Evolutionary conservation across 1,284 basidiomycete genomes (phyloP).

Genomic region (Ceraceosorus guamensis): DNA sequence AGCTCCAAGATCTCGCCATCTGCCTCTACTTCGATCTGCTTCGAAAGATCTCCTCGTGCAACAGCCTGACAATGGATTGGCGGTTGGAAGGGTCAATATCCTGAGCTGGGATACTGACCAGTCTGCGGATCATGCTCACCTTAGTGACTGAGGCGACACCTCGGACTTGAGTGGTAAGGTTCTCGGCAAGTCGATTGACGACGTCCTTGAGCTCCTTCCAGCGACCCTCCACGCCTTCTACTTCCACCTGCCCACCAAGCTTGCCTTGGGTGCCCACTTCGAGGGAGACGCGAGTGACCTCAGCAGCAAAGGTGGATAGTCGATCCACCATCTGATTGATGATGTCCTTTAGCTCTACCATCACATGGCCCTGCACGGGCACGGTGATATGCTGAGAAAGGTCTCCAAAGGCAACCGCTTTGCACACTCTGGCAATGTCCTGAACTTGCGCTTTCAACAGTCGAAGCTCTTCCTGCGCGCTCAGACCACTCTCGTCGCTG

Average conservation of each 20-base stretch:
- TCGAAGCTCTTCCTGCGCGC: slow-evolving; percentile 68
- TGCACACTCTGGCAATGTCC: slow-evolving; percentile 85
- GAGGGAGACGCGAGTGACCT: slow-evolving; percentile 86
- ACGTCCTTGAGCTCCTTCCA: slow-evolving; percentile 50
- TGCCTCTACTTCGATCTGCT: slow-evolving; percentile 94
- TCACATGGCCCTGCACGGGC: slow-evolving; percentile 87
- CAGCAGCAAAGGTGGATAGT: slow-evolving; percentile 80
- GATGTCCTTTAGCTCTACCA: slow-evolving; percentile 95
- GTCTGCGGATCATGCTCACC: slow-evolving; percentile 3
- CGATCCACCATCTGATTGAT: slow-evolving; percentile 91
- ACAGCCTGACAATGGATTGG: slow-evolving; percentile 58
- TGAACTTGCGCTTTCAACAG: slow-evolving; percentile 80
- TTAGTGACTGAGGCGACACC: slow-evolving; percentile 95
- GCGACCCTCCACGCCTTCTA: slow-evolving; percentile 48
- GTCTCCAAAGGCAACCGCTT: slow-evolving; percentile 89
- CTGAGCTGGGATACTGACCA: neutral
- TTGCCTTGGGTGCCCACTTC: slow-evolving; percentile 58
- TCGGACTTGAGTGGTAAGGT: slow-evolving; percentile 82
- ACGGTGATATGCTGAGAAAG: slow-evolving; percentile 93
- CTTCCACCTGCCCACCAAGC: slow-evolving; percentile 48
- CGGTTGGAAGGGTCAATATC: neutral
- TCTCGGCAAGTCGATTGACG: slow-evolving; percentile 47
- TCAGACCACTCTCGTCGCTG: slow-evolving; percentile 46
- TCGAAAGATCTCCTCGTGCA: slow-evolving; percentile 84
- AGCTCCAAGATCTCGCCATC: slow-evolving; percentile 92